Conservation (phyloP, 257 asterid species). For the Nicotiana knightiana region DNA sequence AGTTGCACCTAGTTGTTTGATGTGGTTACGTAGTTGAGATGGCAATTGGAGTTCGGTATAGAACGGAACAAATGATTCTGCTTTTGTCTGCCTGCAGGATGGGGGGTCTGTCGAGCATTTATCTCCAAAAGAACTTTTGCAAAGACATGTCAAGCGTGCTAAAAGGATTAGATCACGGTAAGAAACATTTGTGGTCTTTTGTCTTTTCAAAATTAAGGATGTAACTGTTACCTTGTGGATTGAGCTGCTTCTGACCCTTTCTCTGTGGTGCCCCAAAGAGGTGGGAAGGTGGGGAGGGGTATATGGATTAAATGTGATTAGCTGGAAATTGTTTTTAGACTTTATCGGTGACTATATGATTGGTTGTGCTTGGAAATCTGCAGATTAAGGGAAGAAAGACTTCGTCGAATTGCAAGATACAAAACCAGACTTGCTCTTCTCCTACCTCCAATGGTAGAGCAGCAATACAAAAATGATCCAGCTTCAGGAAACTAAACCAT, state of each 20-base stretch:
- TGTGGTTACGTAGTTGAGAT: neutral
- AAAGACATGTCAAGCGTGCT: constrained; percentile 76
- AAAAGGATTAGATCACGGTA: constrained; percentile 85
- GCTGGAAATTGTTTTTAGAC: neutral
- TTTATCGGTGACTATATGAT: neutral
- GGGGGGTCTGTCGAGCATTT: constrained; percentile 51
- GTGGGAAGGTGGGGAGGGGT: neutral
- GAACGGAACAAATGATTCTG: neutral
- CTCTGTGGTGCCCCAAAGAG: neutral
- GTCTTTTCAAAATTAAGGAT: neutral
- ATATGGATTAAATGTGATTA: neutral
- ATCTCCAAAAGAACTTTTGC: constrained; percentile 66
- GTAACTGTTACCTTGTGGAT: neutral
- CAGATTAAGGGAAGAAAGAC: constrained; percentile 85
- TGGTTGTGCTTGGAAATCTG: constrained; percentile 17
- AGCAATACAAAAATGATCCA: constrained; percentile 50
- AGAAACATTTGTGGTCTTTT: constrained; percentile 10
- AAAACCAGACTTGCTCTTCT: constrained; percentile 79
- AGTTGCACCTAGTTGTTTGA: neutral
- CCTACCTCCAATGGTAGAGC: constrained; percentile 78
- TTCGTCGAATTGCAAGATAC: constrained; percentile 64
- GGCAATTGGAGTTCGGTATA: neutral
- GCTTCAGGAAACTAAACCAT: constrained; percentile 40
- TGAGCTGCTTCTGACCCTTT: neutral
- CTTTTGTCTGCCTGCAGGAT: constrained; percentile 43